Conservation (phyloP, 345 rosid species). For the Cardamine occulta region DNA sequence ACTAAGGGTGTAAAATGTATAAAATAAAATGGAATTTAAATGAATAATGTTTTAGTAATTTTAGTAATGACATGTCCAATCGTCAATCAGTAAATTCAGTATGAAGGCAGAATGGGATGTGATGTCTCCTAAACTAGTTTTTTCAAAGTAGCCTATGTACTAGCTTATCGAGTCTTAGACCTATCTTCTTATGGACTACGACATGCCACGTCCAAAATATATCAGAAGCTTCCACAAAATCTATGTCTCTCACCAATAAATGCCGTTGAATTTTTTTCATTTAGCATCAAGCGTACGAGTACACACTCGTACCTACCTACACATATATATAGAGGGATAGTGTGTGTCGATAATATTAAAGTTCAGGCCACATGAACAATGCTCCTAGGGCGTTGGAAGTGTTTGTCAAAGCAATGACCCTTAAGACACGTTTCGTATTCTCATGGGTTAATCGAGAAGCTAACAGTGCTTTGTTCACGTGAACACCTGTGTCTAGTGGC, state of each 20-base stretch:
- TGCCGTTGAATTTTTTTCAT: background rate
- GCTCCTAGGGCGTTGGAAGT: constrained; percentile 38
- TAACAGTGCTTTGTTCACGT: constrained; percentile 36
- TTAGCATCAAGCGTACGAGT: background rate
- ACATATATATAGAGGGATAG: background rate
- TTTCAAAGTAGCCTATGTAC: constrained; percentile 15
- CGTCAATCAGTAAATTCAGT: constrained; percentile 11
- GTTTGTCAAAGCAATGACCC: constrained; percentile 14
- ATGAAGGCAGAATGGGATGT: constrained; percentile 29
- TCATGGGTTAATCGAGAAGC: constrained; percentile 26
- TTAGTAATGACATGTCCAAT: constrained; percentile 30
- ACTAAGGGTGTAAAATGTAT: background rate
- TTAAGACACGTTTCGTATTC: constrained; percentile 37
- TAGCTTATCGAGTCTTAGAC: constrained; percentile 10
- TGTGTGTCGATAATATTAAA: constrained; percentile 16
- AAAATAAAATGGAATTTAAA: background rate
- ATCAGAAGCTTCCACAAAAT: constrained; percentile 30
- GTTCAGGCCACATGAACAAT: constrained; percentile 30
- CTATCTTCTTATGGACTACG: constrained; percentile 18
- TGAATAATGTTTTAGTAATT: constrained; percentile 20
- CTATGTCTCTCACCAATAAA: constrained; percentile 24
- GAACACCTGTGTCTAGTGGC: constrained; percentile 15
- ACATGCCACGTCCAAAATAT: constrained; percentile 23
- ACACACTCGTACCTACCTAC: background rate
- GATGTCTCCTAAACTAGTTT: constrained; percentile 40